A percentile compares a stretch with the other conserved stretches of the same genome.
Conservation (phyloP, 768 basidiomycete species). For the Dacryopinax primogenitus region DNA sequence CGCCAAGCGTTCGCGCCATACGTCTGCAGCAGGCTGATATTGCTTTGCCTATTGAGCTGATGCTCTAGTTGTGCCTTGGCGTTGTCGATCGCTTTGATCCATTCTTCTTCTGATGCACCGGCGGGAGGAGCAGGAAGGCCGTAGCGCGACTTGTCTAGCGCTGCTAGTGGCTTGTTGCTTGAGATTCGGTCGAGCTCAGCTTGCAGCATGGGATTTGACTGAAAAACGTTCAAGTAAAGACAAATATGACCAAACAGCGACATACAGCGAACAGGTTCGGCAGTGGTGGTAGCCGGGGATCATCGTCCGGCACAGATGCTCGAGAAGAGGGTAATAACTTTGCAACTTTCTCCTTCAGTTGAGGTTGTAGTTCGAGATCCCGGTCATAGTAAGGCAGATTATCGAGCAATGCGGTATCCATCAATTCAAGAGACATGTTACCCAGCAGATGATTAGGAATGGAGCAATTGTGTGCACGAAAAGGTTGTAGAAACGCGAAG, state of each 20-base stretch:
- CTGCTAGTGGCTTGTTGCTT: conserved; percentile 47
- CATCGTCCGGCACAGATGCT: conserved; percentile 30
- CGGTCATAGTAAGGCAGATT: conserved; percentile 92
- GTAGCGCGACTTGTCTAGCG: conserved; percentile 61
- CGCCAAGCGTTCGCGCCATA: conserved; percentile 88
- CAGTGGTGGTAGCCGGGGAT: conserved; percentile 58
- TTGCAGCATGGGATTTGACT: conserved; percentile 59
- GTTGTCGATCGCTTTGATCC: conserved; percentile 61
- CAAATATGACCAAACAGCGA: not conserved
- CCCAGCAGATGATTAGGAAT: no score
- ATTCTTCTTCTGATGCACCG: conserved; percentile 54
- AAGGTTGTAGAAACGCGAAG: no score
- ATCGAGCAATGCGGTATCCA: conserved; percentile 45
- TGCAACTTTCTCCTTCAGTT: conserved; percentile 64
- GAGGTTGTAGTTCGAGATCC: conserved; percentile 65
- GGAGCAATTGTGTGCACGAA: no score
- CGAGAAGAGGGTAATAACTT: conserved; percentile 42
- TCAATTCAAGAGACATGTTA: not conserved
- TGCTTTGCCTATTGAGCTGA: conserved; percentile 66
- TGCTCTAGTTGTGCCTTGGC: conserved; percentile 76
- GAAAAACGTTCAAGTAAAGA: not conserved
- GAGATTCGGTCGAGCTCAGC: conserved; percentile 67
- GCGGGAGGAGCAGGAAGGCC: conserved; percentile 56
- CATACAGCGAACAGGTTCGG: conserved; percentile 48
- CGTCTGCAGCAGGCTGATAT: conserved; percentile 65